Conservation (phyloP, 495 filamentous ascomycete genomes). For the Hypomontagnella submonticulosa region DNA sequence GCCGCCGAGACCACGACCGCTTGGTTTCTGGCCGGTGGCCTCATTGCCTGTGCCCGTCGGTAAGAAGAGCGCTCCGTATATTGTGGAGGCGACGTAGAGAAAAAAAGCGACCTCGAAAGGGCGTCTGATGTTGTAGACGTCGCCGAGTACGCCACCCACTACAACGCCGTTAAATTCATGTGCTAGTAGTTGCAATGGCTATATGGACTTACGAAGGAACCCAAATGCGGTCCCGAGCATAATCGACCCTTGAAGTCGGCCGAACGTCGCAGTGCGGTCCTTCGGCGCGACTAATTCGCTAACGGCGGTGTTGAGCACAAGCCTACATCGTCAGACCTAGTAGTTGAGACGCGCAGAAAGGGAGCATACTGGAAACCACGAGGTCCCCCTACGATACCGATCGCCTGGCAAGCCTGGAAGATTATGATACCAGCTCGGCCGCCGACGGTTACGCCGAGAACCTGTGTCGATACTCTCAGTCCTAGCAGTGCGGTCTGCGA, state of each 20-base stretch:
- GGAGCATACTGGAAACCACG: slow-evolving; percentile 62
- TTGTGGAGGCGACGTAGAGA: slow-evolving; percentile 55
- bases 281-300: slow-evolving; percentile 61
- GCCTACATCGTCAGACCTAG: slow-evolving; percentile 36
- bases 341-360: not conserved
- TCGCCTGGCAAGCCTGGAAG: slow-evolving; percentile 63
- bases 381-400: slow-evolving; percentile 67
- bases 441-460: slow-evolving; percentile 63
- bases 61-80: slow-evolving; percentile 51
- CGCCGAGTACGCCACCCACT: slow-evolving; percentile 65
- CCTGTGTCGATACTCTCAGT: slow-evolving; percentile 63
- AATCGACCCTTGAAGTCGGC: slow-evolving; percentile 63
- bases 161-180: slow-evolving; percentile 9
- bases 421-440: slow-evolving; percentile 63
- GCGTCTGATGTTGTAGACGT: slow-evolving; percentile 59
- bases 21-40: slow-evolving; percentile 39
- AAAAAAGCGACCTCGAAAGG: slow-evolving; percentile 65
- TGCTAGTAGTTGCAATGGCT: not conserved
- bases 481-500: slow-evolving; percentile 64
- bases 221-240: slow-evolving; percentile 67
- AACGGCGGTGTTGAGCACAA: slow-evolving; percentile 65
- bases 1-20: slow-evolving; percentile 49
- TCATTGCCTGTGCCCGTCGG: slow-evolving; percentile 31
- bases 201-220: slow-evolving; percentile 54
- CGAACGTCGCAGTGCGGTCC: slow-evolving; percentile 64